phyloP scores from a whole-genome alignment of 768 basidiomycete species.

The Phanerochaete carnosa region DNA sequence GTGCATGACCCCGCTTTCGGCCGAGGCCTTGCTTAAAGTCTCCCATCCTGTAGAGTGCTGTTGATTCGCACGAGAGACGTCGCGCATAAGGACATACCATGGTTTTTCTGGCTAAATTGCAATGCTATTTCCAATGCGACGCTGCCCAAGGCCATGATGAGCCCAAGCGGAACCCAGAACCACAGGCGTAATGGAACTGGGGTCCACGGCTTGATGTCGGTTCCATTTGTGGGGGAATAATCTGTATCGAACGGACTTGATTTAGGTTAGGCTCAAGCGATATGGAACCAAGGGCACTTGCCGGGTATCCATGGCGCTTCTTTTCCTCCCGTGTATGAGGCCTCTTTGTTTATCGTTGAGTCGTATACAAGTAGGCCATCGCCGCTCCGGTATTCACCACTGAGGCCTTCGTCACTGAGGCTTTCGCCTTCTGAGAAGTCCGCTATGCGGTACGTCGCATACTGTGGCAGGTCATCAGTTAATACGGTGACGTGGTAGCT shows the following conservation, averaged over 20 bases:
- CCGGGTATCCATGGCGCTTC: background rate
- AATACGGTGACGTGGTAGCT: background rate
- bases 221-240: background rate
- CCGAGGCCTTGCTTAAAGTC: slow-evolving; percentile 26
- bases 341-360: background rate
- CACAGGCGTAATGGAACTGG: slow-evolving; percentile 44
- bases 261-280: background rate
- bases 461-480: background rate
- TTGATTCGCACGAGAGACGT: background rate
- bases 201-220: slow-evolving; percentile 30
- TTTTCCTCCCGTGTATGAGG: background rate
- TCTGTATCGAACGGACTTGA: background rate
- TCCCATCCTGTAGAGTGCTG: slow-evolving; percentile 39
- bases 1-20: slow-evolving; percentile 39
- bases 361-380: background rate
- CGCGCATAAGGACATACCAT: slow-evolving; percentile 27
- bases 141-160: slow-evolving; percentile 35
- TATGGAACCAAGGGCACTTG: background rate
- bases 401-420: no score
- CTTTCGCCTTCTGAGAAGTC: background rate
- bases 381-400: no score
- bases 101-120: slow-evolving; percentile 42
- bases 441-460: background rate
- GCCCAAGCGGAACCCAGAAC: slow-evolving; percentile 43
- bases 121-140: slow-evolving; percentile 46